A percentile compares a stretch with the other conserved stretches of the same genome.
phyloP scores from a whole-genome alignment of 306 rosid species.

The Abrus precatorius region DNA sequence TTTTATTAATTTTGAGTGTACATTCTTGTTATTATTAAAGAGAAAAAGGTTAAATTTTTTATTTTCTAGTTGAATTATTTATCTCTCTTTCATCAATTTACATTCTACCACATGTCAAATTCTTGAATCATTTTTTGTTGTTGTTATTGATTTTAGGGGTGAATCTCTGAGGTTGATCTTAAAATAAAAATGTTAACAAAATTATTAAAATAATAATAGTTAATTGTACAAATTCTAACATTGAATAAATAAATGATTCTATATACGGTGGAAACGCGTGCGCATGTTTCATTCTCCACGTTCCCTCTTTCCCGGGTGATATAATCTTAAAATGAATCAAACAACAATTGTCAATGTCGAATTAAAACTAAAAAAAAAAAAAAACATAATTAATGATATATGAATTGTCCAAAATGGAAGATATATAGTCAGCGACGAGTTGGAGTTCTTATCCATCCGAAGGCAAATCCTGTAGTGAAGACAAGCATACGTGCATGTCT shows the following conservation, averaged over 20 bases:
- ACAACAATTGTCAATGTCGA: constrained; percentile 6
- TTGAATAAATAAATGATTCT: neutral
- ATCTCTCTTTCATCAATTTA: too few relatives aligned
- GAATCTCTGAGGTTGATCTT: too few relatives aligned
- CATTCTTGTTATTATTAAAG: too few relatives aligned
- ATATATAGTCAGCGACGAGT: constrained; percentile 43
- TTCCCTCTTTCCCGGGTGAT: neutral
- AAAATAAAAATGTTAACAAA: too few relatives aligned
- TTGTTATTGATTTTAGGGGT: too few relatives aligned
- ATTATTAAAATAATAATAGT: too few relatives aligned
- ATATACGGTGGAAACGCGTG: neutral
- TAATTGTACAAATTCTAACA: too few relatives aligned
- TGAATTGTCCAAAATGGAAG: neutral
- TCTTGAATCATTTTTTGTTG: too few relatives aligned
- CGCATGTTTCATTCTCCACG: neutral
- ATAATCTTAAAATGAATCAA: neutral
- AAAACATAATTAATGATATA: neutral
- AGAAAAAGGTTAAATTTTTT: too few relatives aligned
- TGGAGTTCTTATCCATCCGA: constrained; percentile 53
- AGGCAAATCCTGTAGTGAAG: constrained; percentile 15
- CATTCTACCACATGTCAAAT: too few relatives aligned
- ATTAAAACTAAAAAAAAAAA: neutral
- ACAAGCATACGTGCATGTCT: constrained; percentile 36
- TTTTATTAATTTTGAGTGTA: too few relatives aligned
- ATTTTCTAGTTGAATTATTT: too few relatives aligned